Percentiles rank a stretch among this genome's conserved stretches.
Evolutionary conservation across 768 basidiomycete species (phyloP).

Genomic region (Mycena latifolia): DNA sequence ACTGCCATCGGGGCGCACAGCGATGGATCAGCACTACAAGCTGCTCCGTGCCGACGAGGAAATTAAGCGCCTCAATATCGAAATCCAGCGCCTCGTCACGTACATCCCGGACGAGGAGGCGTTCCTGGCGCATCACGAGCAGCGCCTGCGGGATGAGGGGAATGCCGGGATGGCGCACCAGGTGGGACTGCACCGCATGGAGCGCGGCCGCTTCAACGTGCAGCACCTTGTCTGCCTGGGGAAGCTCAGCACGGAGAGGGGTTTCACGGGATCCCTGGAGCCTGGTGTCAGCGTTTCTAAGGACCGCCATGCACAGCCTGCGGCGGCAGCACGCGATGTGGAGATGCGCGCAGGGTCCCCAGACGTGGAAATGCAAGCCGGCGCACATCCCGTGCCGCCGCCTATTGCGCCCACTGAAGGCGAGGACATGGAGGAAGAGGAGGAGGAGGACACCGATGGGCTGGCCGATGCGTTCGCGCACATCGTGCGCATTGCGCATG

Average conservation of each 20-base stretch:
- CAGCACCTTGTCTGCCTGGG: background rate
- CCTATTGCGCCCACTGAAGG: background rate
- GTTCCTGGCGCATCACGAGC: background rate
- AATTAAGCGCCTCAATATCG: conserved; percentile 36
- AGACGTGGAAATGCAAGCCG: too few species aligned
- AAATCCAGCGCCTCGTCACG: conserved; percentile 34
- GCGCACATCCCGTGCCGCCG: too few species aligned
- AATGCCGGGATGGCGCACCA: background rate
- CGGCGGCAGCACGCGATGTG: background rate
- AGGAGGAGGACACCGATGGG: background rate
- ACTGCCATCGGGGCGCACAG: conserved; percentile 17
- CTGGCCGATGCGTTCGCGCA: background rate
- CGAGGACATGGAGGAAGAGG: background rate
- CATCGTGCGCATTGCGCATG: background rate
- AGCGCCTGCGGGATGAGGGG: background rate
- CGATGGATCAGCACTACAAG: conserved; percentile 35
- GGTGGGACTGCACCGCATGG: background rate
- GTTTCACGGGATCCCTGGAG: background rate
- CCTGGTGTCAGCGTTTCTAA: background rate
- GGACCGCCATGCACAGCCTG: background rate
- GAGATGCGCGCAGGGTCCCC: background rate
- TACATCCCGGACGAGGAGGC: conserved; percentile 32
- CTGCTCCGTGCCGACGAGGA: conserved; percentile 36
- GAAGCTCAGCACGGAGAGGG: background rate
- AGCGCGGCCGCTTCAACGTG: background rate